Conservation (phyloP, 495 filamentous ascomycete species). For the Ramalina peruviana region DNA sequence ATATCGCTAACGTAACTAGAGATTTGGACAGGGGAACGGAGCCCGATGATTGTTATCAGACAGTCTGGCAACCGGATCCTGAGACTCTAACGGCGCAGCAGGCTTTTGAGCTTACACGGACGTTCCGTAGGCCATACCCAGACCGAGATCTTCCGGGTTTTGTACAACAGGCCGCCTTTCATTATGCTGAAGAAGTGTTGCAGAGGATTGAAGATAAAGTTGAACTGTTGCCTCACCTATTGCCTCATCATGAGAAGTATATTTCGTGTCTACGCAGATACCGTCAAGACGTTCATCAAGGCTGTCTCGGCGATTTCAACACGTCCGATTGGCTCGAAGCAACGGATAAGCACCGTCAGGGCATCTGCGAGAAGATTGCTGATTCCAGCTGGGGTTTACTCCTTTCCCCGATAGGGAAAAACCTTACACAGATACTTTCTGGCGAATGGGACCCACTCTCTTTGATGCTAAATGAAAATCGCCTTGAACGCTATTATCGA, state of each 20-base stretch:
- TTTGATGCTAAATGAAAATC: slow-evolving; percentile 25
- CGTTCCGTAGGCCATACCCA: too few relatives aligned
- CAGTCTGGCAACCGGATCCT: too few relatives aligned
- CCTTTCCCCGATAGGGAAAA: slow-evolving; percentile 8
- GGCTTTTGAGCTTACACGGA: too few relatives aligned
- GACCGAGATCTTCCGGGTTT: too few relatives aligned
- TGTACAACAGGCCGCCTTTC: too few relatives aligned
- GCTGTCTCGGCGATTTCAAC: background rate
- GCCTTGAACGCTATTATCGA: slow-evolving; percentile 14
- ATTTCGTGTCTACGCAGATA: background rate
- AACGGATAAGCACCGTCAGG: background rate
- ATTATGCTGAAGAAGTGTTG: background rate
- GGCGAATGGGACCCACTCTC: slow-evolving; percentile 26
- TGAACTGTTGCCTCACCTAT: background rate
- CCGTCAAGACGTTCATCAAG: background rate
- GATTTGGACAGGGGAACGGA: too few relatives aligned
- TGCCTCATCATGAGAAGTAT: slow-evolving; percentile 2
- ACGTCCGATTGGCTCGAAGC: background rate
- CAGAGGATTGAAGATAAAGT: background rate
- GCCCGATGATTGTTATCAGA: too few relatives aligned
- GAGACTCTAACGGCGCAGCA: too few relatives aligned
- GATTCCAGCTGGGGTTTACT: background rate
- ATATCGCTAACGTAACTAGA: too few relatives aligned
- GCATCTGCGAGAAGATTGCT: background rate
- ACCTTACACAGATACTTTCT: slow-evolving; percentile 23